Evolutionary conservation across 352 stramenopile species (phyloP), one percentile per base, ranked within the genome.

Genomic region (Globisporangium viniferum): DNA sequence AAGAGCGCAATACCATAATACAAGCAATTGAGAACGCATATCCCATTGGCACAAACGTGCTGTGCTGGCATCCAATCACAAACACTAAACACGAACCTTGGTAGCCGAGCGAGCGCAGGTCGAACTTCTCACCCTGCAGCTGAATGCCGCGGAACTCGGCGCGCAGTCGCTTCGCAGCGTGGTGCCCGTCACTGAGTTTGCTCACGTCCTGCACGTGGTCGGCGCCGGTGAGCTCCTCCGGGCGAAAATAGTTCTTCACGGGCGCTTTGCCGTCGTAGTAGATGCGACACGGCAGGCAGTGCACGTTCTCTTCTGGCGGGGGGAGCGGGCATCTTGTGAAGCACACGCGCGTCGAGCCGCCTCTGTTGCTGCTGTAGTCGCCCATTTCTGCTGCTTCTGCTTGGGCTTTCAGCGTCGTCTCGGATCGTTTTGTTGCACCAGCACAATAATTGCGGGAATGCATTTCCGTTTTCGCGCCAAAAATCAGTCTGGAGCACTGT

Each of bases 181-280:
- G 61, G 54, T 22, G 8, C 62, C 57, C n/a, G 31, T 74, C 56
- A 54, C 44, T 8, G 12, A 70, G 54, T 18, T 75, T 69, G 31
- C 73, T 63, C 64, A 81, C 64, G 35, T 87, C 64, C 41, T 39
- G 68, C 55, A 36, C 67, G 57, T 67, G 68, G 62, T 59, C 78
- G 51, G 5, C 59, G 72, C 46, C 68, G 66, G 64, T 74, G 78
- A 70, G 67, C 76, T 62, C 68, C 72, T 46, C 56, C n/a, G 79
- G 84, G 14, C 63, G 80, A 72, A 95, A 95, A 66, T 91, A 93
- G 54, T 75, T 90, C 73, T 91, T 89, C 49, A 95, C 81, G 0
- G 80, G 58, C 3, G 88, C 88, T 8, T 71, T 59, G 2, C 88
- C 88, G 67, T 93, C 73, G 64, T 82, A 79, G 63, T 92, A 76